phyloP scores from a whole-genome alignment of 1,284 basidiomycete species.

The Austroboletus novae-zelandiae region DNA sequence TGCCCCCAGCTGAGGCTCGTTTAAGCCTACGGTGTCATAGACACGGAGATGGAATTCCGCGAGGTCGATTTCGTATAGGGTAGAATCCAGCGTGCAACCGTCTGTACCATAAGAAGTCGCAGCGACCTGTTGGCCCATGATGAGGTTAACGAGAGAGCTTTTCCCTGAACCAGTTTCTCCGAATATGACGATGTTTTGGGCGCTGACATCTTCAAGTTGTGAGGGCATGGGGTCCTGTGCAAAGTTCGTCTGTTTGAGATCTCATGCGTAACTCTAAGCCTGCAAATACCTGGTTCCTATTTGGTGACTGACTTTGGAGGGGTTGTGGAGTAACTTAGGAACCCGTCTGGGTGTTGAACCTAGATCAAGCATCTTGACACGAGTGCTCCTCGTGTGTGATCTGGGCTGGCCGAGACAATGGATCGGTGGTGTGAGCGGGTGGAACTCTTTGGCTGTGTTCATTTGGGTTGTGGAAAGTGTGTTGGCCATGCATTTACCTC shows the following conservation, averaged over 20 bases:
- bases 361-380: conserved; percentile 4
- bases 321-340: background rate
- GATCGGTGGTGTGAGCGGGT: background rate
- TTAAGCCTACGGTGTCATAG: conserved; percentile 31
- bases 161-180: conserved; percentile 34
- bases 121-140: conserved; percentile 23
- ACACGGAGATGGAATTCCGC: conserved; percentile 17
- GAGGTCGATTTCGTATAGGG: conserved; percentile 21
- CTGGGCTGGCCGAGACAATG: conserved; percentile 2
- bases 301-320: background rate
- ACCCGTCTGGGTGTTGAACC: background rate
- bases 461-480: background rate
- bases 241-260: conserved; percentile 6
- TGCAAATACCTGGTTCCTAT: conserved; percentile 15
- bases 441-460: background rate
- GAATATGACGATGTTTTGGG: conserved; percentile 29
- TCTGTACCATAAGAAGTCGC: conserved; percentile 27
- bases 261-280: background rate
- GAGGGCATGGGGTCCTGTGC: conserved; percentile 16
- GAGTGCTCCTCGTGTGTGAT: conserved; percentile 21
- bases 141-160: conserved; percentile 34
- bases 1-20: conserved; percentile 29
- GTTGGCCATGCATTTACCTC: conserved; percentile 7
- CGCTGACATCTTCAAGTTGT: background rate
- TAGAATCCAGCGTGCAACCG: conserved; percentile 29